Percentiles rank a stretch among this genome's conserved stretches.
Conservation (phyloP, 352 stramenopile species). For the Phytophthora nicotianae region DNA sequence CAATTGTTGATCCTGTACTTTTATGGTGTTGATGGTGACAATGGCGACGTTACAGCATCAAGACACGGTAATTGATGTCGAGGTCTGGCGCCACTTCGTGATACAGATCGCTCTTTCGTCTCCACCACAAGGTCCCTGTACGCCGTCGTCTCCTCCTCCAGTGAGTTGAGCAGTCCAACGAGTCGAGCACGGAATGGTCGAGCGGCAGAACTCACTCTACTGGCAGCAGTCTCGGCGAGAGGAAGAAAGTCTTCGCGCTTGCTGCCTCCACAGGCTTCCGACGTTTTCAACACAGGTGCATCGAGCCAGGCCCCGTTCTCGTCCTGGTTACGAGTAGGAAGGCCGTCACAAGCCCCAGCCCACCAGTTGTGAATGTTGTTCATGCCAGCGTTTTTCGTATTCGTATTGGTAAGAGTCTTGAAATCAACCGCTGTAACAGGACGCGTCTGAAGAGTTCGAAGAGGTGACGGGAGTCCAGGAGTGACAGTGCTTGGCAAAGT, state of each 20-base stretch:
- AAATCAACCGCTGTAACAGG: slow-evolving; percentile 39
- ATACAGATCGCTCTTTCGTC: slow-evolving; percentile 27
- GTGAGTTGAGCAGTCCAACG: slow-evolving; percentile 64
- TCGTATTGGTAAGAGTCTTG: slow-evolving; percentile 11
- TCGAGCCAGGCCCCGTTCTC: slow-evolving; percentile 9
- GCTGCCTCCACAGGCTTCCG: background rate
- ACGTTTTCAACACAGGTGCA: background rate
- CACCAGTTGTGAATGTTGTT: slow-evolving; percentile 68
- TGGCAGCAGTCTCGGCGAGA: slow-evolving; percentile 8
- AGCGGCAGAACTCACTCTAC: slow-evolving; percentile 19
- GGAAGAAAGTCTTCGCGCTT: slow-evolving; percentile 9
- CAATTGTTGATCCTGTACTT: background rate
- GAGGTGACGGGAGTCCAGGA: slow-evolving; percentile 12
- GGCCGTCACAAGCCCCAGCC: slow-evolving; percentile 29
- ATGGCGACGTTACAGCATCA: slow-evolving; percentile 1
- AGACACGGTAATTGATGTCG: slow-evolving; percentile 24
- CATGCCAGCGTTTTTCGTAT: slow-evolving; percentile 16
- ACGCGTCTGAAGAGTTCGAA: slow-evolving; percentile 18
- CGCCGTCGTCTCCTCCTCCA: slow-evolving; percentile 72
- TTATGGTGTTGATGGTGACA: slow-evolving; percentile 3
- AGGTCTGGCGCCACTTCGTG: slow-evolving; percentile 10
- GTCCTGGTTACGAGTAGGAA: slow-evolving; percentile 20
- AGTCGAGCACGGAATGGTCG: slow-evolving; percentile 62
- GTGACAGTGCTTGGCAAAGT: slow-evolving; percentile 1
- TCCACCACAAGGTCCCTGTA: slow-evolving; percentile 35